phyloP scores from a whole-genome alignment of 73 alveolate species.

The Stentor roeselii region DNA sequence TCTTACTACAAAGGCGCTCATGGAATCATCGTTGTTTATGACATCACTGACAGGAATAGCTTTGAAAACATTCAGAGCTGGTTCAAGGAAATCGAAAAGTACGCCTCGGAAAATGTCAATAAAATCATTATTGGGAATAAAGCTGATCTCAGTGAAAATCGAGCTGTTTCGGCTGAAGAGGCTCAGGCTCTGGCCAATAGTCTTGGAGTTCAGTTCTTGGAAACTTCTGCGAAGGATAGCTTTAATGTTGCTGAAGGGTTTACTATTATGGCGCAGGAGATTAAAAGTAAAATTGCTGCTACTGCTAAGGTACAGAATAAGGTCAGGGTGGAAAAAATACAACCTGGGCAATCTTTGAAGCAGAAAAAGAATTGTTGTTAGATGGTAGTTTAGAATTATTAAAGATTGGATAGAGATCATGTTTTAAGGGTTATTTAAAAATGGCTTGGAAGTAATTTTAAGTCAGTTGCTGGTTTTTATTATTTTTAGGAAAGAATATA shows the following conservation, averaged over 20 bases:
- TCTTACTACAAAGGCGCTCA: neutral
- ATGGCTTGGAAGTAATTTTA: too few species aligned
- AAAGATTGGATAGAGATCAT: too few species aligned
- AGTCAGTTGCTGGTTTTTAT: too few species aligned
- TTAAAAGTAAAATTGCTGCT: neutral
- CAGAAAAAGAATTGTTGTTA: too few species aligned
- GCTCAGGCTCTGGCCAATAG: neutral
- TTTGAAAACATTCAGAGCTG: neutral
- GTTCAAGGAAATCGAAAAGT: neutral
- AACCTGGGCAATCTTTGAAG: too few species aligned
- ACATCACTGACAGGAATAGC: neutral
- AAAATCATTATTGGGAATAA: neutral
- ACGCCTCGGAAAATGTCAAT: neutral
- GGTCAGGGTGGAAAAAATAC: too few species aligned
- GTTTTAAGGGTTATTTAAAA: too few species aligned
- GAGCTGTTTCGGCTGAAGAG: neutral
- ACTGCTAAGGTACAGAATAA: too few species aligned
- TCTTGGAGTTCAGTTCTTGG: neutral
- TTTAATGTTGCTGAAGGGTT: neutral
- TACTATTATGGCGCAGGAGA: neutral
- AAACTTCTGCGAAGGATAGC: neutral
- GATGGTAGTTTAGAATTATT: too few species aligned
- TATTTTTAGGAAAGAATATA: too few species aligned
- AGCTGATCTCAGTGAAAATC: neutral
- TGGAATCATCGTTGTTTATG: neutral